phyloP scores from a whole-genome alignment of 805 yeast species.

The Wickerhamomyces ciferrii region DNA sequence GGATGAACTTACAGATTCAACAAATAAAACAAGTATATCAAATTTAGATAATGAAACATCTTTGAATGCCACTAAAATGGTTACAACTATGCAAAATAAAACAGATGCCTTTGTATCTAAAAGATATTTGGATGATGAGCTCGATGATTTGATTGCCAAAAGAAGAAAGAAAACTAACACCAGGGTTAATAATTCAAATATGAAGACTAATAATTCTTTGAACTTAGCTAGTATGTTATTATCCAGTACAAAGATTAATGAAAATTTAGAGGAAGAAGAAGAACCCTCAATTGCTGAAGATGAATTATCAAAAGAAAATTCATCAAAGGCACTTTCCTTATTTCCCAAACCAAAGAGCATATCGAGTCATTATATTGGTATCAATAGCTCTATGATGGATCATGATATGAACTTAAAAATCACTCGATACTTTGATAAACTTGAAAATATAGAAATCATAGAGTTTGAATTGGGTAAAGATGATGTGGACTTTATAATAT shows the following conservation, averaged over 20 bases:
- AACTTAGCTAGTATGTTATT: not conserved
- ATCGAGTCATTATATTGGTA: not conserved
- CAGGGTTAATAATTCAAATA: not conserved
- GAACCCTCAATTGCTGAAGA: not conserved
- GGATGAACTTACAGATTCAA: not conserved
- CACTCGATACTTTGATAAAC: not conserved
- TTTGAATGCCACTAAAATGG: not conserved
- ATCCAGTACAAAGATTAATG: not conserved
- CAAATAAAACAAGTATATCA: not conserved
- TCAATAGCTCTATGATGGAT: not conserved
- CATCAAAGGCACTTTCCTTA: not conserved
- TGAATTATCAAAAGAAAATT: no score
- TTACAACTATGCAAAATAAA: not conserved
- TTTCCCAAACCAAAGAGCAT: not conserved
- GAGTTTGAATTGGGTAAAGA: conserved; percentile 11
- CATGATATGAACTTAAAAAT: not conserved
- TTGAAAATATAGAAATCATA: conserved; percentile 1
- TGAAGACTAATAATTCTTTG: not conserved
- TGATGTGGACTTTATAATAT: conserved; percentile 14
- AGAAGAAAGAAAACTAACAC: conserved; percentile 1
- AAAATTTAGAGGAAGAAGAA: not conserved
- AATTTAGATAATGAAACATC: not conserved
- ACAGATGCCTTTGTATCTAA: not conserved
- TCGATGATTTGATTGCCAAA: conserved; percentile 10
- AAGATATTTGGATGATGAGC: conserved; percentile 13